Evolutionary conservation across 371 early-diverging fungal species (phyloP), one percentile per base, ranked within the genome.

Genomic region (Dichotomocladium elegans): DNA sequence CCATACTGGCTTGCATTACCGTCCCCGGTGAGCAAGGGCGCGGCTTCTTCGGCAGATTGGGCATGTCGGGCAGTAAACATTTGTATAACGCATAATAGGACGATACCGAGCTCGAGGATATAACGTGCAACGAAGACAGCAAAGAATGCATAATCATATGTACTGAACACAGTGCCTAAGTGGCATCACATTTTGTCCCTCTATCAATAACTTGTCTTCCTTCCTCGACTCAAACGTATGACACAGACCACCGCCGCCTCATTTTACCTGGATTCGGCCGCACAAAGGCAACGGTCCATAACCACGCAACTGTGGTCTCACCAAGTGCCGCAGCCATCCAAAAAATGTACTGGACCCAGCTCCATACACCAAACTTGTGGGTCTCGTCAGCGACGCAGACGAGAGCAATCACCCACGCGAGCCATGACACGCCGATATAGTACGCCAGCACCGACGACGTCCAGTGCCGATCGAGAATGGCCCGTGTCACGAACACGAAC

Each of bases 321-420:
- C 62, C 63, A 4, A 70, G 21, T 14, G 50, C 43, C 28, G 66
- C 66, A 8, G 58, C 47, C 22, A 58, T 58, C 63, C 70, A 77
- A 47, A 70, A 73, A 15, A 53, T 43, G 44, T 77, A 77, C 28
- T 74, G 78, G 11, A 68, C 41, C 78, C 78, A 77, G 40, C 63
- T 55, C 74, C 74, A 77, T 47, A 60, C 59, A 4, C 62, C 58
- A 26, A 65, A 72, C 40, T 65, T 63, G 41, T 64, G 58, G 1
- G 70, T 62, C 53, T 77, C 73, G 40, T 68, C 61, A 5, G 60
- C 41, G 5, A 70, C 46, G 14, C 49, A 55, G 0, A 54, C 46
- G 14, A 72, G 51, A n/a, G 46, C 50, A 21, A 72, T 17, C 10
- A 50, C 50, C 78, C 78, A 77, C 7, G 74, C 64, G 3, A 68